A percentile compares a stretch with the other conserved stretches of the same genome.
phyloP scores from a whole-genome alignment of 2,329 filamentous ascomycete genomes.

The Endothia cerciana region DNA sequence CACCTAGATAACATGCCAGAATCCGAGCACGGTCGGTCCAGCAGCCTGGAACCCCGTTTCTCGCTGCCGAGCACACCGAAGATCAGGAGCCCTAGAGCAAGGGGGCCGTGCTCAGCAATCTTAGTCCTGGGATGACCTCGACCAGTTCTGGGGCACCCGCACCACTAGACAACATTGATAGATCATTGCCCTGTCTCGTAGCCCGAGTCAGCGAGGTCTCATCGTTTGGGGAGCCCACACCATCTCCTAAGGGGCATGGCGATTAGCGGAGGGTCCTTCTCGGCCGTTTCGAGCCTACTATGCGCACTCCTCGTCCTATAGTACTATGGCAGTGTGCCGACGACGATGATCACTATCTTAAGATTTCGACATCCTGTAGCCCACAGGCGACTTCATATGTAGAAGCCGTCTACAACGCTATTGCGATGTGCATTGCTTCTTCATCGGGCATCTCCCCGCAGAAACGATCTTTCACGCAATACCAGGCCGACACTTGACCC shows the following conservation, averaged over 20 bases:
- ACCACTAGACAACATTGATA: background rate
- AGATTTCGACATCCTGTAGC: background rate
- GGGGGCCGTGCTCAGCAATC: slow-evolving; percentile 2
- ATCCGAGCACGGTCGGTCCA: slow-evolving; percentile 2
- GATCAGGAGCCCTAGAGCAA: background rate
- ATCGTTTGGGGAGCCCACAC: background rate
- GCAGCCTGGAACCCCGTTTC: slow-evolving; percentile 2
- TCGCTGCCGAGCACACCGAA: background rate
- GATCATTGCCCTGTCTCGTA: background rate
- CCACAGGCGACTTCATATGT: too few relatives aligned
- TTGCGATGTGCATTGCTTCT: background rate
- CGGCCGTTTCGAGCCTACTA: too few relatives aligned
- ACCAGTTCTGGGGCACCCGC: too few relatives aligned
- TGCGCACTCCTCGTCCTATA: background rate
- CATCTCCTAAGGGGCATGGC: background rate
- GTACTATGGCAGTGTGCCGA: background rate
- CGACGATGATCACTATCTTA: background rate
- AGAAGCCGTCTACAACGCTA: too few relatives aligned
- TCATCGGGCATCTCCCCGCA: background rate
- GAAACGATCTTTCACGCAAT: background rate
- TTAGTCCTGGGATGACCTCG: background rate
- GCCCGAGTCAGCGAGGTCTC: slow-evolving; percentile 4
- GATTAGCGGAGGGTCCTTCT: background rate
- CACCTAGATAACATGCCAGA: background rate
- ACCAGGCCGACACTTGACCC: background rate